phyloP scores from a whole-genome alignment of 2,329 filamentous ascomycete species.

The Fusarium keratoplasticum region DNA sequence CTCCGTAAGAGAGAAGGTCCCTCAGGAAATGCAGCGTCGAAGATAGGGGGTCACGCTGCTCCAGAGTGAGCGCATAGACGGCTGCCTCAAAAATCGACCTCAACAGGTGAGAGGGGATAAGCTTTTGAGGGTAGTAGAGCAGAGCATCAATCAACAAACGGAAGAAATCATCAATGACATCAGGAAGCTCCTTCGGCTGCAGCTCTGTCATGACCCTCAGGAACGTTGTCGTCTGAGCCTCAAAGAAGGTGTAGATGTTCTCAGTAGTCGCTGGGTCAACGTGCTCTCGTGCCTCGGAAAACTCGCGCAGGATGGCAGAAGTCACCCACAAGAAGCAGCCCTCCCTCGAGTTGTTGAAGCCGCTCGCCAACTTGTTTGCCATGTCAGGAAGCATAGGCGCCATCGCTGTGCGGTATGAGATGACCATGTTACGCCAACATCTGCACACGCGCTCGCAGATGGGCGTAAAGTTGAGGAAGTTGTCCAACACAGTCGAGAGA shows the following conservation, averaged over 20 bases:
- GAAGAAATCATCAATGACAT: slow-evolving; percentile 96
- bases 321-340: slow-evolving; percentile 99
- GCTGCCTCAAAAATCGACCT: slow-evolving; percentile 88
- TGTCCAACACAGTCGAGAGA: slow-evolving; percentile 86
- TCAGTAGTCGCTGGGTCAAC: slow-evolving; percentile 85
- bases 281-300: slow-evolving; percentile 88
- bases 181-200: slow-evolving; percentile 77
- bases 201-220: slow-evolving; percentile 89
- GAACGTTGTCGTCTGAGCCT: slow-evolving; percentile 91
- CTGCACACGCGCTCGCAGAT: slow-evolving; percentile 94
- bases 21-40: slow-evolving; percentile 93
- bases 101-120: slow-evolving; percentile 83
- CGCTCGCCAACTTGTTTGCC: slow-evolving; percentile 87
- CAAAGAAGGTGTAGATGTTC: slow-evolving; percentile 93
- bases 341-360: slow-evolving; percentile 87
- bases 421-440: slow-evolving; percentile 97
- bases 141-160: slow-evolving; percentile 90
- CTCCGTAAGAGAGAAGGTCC: slow-evolving; percentile 90
- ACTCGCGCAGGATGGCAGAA: slow-evolving; percentile 93
- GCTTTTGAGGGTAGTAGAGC: slow-evolving; percentile 88
- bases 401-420: slow-evolving; percentile 92
- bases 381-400: slow-evolving; percentile 85
- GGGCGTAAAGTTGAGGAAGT: slow-evolving; percentile 85
- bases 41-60: slow-evolving; percentile 91
- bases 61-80: slow-evolving; percentile 84